Conservation (phyloP, 345 rosid genomes). For the Populus pruinosa region DNA sequence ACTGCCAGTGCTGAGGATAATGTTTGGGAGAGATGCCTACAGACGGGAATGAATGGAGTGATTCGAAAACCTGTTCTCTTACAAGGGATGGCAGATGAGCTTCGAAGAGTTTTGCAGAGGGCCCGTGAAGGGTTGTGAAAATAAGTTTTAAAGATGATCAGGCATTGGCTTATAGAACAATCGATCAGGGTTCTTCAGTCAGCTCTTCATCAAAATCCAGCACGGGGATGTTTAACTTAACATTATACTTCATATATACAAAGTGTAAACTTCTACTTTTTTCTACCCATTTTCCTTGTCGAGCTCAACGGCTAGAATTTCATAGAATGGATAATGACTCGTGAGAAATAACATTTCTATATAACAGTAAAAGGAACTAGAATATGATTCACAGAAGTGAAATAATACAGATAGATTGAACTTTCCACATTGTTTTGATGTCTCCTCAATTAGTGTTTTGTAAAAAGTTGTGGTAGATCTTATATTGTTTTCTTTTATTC, state of each 20-base stretch:
- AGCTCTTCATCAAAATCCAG: neutral
- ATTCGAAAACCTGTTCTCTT: conserved; percentile 83
- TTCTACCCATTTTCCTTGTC: conserved; percentile 14
- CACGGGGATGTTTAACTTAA: conserved; percentile 7
- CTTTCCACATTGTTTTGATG: neutral
- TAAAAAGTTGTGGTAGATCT: too few species aligned
- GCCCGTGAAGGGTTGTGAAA: conserved; percentile 50
- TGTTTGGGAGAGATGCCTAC: conserved; percentile 68
- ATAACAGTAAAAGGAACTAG: conserved; percentile 19
- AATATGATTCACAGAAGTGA: neutral
- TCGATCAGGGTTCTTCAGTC: neutral
- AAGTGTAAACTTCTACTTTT: conserved; percentile 7
- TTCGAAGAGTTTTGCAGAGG: conserved; percentile 63
- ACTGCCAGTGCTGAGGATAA: conserved; percentile 85
- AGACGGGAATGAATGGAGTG: conserved; percentile 82
- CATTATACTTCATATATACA: conserved; percentile 8
- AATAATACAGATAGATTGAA: neutral
- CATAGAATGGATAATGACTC: conserved; percentile 14
- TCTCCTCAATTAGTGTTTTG: too few species aligned
- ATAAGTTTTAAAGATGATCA: neutral
- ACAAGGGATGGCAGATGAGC: conserved; percentile 75
- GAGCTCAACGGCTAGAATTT: conserved; percentile 3
- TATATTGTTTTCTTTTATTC: too few species aligned
- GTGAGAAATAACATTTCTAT: conserved; percentile 3
- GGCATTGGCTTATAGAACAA: neutral